phyloP scores from a whole-genome alignment of 495 filamentous ascomycete genomes.

The Pyrenula aspistea region DNA sequence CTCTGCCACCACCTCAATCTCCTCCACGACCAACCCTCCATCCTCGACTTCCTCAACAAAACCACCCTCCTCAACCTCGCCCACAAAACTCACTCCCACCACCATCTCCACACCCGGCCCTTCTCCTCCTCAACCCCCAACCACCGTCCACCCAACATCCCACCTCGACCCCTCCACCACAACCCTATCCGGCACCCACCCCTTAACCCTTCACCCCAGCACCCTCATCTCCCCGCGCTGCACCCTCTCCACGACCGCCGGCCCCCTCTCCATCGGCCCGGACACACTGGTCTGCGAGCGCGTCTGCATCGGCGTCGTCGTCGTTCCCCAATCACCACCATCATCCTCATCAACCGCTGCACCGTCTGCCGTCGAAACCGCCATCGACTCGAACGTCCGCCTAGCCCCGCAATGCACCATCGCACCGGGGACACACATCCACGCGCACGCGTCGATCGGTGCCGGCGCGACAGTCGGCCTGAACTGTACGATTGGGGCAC shows the following conservation, averaged over 20 bases:
- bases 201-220: conserved; percentile 48
- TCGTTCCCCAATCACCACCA: too few relatives aligned
- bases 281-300: conserved; percentile 58
- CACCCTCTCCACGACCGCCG: conserved; percentile 44
- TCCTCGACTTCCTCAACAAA: too few relatives aligned
- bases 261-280: conserved; percentile 49
- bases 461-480: not conserved
- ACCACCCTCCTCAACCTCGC: too few relatives aligned
- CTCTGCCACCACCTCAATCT: too few relatives aligned
- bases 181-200: conserved; percentile 46
- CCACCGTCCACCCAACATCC: conserved; percentile 36
- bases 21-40: too few relatives aligned
- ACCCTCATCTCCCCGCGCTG: conserved; percentile 60
- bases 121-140: not conserved
- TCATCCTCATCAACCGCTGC: not conserved
- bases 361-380: too few relatives aligned
- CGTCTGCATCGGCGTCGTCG: conserved; percentile 27
- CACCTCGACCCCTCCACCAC: conserved; percentile 56
- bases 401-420: not conserved
- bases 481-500: not conserved
- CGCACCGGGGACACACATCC: not conserved
- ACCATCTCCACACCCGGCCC: not conserved
- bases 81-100: not conserved
- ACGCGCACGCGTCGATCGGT: not conserved
- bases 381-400: not conserved